phyloP scores from a whole-genome alignment of 192 early-diverging fungal genomes.

The Thamnidium elegans region DNA sequence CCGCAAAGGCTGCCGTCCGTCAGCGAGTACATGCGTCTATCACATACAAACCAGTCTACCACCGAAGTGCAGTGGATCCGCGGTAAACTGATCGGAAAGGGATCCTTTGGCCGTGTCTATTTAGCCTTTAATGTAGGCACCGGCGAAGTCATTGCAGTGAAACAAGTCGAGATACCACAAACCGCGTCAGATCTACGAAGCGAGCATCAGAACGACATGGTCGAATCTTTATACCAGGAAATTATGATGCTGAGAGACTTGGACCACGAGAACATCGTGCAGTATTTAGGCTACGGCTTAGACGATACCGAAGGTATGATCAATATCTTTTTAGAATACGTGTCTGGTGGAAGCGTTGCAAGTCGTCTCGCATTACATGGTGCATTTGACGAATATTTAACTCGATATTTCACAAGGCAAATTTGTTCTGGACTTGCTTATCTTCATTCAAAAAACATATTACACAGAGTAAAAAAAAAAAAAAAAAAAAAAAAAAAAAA shows the following conservation, averaged over 20 bases:
- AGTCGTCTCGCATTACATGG: constrained; percentile 73
- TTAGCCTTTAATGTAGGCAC: constrained; percentile 74
- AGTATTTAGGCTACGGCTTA: constrained; percentile 76
- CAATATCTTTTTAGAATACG: constrained; percentile 98
- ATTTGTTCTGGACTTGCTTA: constrained; percentile 86
- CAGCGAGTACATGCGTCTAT: constrained; percentile 33
- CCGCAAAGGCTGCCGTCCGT: constrained; percentile 21
- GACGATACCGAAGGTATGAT: constrained; percentile 50
- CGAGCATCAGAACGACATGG: constrained; percentile 45
- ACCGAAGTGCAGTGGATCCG: constrained; percentile 66
- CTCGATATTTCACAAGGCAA: constrained; percentile 75
- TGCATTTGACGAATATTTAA: constrained; percentile 68
- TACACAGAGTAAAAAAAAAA: constrained; percentile 77
- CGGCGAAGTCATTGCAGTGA: constrained; percentile 83
- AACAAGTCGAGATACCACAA: constrained; percentile 72
- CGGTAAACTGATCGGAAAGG: constrained; percentile 82
- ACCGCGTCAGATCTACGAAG: constrained; percentile 40
- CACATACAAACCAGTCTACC: constrained; percentile 26
- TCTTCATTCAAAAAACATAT: constrained; percentile 73
- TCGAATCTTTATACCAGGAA: constrained; percentile 71
- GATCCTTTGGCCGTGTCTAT: constrained; percentile 82
- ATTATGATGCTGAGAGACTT: constrained; percentile 74
- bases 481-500: too few species aligned
- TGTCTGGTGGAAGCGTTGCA: constrained; percentile 89
- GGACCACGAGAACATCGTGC: constrained; percentile 93